These are phyloP conservation scores for Plenodomus biglobosus DNA, from an alignment of 2,329 filamentous ascomycete species.

Conservation along the genomic window DNA sequence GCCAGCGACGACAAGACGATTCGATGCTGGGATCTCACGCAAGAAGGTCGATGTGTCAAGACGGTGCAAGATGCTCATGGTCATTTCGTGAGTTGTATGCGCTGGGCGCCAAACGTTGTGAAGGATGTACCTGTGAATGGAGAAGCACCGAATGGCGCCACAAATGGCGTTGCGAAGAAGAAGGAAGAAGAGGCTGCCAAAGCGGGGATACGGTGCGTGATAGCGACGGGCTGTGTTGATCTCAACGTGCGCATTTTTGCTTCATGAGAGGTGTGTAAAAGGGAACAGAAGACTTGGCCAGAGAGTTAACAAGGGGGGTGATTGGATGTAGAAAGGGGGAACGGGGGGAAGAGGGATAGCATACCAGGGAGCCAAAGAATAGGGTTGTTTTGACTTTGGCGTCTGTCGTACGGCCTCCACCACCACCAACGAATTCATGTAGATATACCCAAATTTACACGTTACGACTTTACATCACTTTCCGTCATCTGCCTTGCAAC, in stretches of 20 bases:
- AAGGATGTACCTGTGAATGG: conserved; percentile 57
- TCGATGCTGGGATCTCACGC: conserved; percentile 88
- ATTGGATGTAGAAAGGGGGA: conserved; percentile 9
- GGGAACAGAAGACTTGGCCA: not conserved
- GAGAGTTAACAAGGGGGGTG: conserved; percentile 3
- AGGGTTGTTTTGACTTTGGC: not conserved
- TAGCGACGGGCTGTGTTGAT: conserved; percentile 86
- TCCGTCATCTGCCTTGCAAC: too few species aligned
- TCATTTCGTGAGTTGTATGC: conserved; percentile 81
- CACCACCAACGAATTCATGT: conserved; percentile 22
- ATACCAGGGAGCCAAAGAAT: not conserved
- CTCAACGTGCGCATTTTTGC: conserved; percentile 78
- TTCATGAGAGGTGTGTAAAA: conserved; percentile 36
- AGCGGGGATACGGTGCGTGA: conserved; percentile 75
- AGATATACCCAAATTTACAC: conserved; percentile 22
- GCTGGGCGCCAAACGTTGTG: conserved; percentile 79
- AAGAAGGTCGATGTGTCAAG: conserved; percentile 89
- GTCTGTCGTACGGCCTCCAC: not conserved
- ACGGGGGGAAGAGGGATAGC: conserved; percentile 7
- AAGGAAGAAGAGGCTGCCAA: conserved; percentile 54
- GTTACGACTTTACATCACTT: conserved; percentile 3
- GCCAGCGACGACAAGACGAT: conserved; percentile 89
- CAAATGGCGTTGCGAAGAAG: conserved; percentile 54
- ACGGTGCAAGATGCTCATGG: conserved; percentile 74
- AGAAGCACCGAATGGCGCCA: conserved; percentile 47